Evolutionary conservation across 371 early-diverging fungal species (phyloP).

Genomic region (Mucor mucedo): DNA sequence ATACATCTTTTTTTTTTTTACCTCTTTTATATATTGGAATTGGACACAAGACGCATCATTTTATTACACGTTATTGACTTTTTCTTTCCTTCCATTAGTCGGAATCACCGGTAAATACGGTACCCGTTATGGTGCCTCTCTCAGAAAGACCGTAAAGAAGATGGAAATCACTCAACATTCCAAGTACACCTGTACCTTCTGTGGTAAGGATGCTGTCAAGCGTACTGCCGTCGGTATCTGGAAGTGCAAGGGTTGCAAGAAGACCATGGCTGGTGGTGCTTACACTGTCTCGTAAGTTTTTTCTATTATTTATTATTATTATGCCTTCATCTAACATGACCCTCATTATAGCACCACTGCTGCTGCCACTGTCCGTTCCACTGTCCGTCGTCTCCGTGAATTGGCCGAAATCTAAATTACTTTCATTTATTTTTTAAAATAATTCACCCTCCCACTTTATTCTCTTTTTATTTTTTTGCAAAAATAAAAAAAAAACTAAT

Average conservation of each 20-base stretch:
- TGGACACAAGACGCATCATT: background rate
- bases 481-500: too few species aligned
- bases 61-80: background rate
- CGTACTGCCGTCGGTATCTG: conserved; percentile 99
- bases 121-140: conserved; percentile 99
- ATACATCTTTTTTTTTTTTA: too few species aligned
- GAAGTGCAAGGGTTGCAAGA: conserved; percentile 98
- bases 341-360: conserved; percentile 75
- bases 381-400: conserved; percentile 98
- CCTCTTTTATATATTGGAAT: background rate
- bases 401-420: conserved; percentile 85
- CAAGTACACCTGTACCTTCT: conserved; percentile 99
- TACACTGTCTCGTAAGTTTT: conserved; percentile 87
- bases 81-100: conserved; percentile 5
- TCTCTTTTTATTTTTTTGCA: too few species aligned
- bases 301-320: background rate
- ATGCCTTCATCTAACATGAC: too few species aligned
- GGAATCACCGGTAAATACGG: conserved; percentile 78
- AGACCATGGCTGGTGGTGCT: conserved; percentile 99
- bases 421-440: conserved; percentile 11
- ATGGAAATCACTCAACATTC: conserved; percentile 99
- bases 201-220: conserved; percentile 98
- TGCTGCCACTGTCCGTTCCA: conserved; percentile 92
- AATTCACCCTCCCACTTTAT: too few species aligned
- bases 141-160: conserved; percentile 99